Percentiles rank a stretch among this genome's conserved stretches.
Evolutionary conservation across 176 grass and related monocot species (phyloP).

Genomic region (Zea mays): DNA sequence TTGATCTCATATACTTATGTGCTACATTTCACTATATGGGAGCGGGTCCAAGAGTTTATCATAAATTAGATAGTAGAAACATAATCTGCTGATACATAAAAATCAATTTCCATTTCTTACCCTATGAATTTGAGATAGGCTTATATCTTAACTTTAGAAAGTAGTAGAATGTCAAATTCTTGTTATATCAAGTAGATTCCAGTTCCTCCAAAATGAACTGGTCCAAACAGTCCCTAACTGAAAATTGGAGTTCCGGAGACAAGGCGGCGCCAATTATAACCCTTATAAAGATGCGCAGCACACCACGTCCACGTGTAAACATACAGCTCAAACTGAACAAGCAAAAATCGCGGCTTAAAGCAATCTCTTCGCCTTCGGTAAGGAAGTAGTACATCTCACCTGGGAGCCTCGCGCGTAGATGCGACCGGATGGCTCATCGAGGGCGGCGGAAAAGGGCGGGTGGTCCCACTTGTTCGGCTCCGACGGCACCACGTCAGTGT

Average conservation of each 20-base stretch:
- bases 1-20: too few relatives aligned
- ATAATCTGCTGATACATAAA: too few relatives aligned
- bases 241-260: neutral
- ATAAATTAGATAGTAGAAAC: too few relatives aligned
- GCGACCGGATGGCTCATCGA: conserved; percentile 57
- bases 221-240: neutral
- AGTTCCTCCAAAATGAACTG: too few relatives aligned
- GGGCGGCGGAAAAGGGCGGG: conserved; percentile 74
- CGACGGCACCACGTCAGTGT: conserved; percentile 91
- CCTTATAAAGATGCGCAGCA: neutral
- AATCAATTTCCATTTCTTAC: too few relatives aligned
- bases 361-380: neutral
- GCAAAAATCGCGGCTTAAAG: neutral
- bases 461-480: conserved; percentile 89
- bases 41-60: too few relatives aligned
- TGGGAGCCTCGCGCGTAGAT: conserved; percentile 90
- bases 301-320: neutral
- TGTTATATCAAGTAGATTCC: too few relatives aligned
- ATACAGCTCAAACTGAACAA: neutral
- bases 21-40: too few relatives aligned
- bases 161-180: too few relatives aligned
- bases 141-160: too few relatives aligned
- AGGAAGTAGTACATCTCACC: conserved; percentile 31
- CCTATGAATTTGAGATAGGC: too few relatives aligned
- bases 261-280: neutral